Base-by-base conservation (phyloP, 2,329 filamentous ascomycete genomes). In the Ophiostoma triangulosporum region DNA sequence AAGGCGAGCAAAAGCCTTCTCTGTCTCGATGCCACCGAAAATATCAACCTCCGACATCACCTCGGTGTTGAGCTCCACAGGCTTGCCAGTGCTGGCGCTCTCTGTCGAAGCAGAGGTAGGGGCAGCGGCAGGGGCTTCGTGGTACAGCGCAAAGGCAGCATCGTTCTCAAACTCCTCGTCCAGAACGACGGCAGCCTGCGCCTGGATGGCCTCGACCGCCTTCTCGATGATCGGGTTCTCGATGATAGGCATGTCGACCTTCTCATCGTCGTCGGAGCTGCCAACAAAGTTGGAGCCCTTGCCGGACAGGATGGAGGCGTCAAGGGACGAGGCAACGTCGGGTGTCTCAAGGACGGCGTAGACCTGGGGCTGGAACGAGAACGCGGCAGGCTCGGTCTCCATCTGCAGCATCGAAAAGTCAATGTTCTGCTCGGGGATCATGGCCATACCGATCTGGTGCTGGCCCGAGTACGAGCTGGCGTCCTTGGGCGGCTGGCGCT, bases 401-500 rank as follows among this genome's bases (percentile, higher is more conserved):
- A 89, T 66, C 59, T 65, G 71, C n/a, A 93, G 75, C 69, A 84
- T 78, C 52, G 82, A 80, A 61, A 89, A 83, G 62, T 94, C 86
- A 67, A 89, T 74, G 51, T 71, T 75, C 61, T 86, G 81, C 68
- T 95, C 88, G 1, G 88, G 87, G 48, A 94, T 81, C 77, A 90
- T 85, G 55, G 85, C 80, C 77, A 95, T 86, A 63, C 83, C 83
- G 59, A 90, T 84, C 64, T 86, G 83, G 59, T 83, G 77, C 56
- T 75, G 73, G 53, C 74, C 68, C 38, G 70, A 67, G 59, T 82
- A 83, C 6, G 81, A 73, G 65, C 80, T 83, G 59, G 79, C 66
- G 53, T 89, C 84, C 69, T 87, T 88, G 58, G 77, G 76, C 5
- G 78, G 64, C 57, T 76, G 72, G 26, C 70, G 70, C 22, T 60